Conservation (phyloP, 352 stramenopile genomes). For the Discostella stelligera region DNA sequence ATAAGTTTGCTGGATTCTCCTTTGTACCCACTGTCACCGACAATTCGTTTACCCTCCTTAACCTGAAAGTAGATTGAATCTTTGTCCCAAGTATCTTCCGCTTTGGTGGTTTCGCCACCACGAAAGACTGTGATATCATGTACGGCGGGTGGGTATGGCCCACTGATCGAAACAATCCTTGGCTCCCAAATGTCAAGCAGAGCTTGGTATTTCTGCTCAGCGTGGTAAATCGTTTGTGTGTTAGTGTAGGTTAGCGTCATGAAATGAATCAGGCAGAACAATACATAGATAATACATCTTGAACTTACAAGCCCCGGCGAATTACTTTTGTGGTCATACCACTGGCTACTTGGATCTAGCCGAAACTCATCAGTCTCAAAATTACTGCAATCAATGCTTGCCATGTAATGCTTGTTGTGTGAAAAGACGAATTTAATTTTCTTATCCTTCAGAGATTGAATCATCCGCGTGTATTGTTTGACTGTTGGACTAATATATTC, state of each 20-base stretch:
- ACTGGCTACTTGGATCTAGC: slow-evolving; percentile 4
- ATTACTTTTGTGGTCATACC: slow-evolving; percentile 18
- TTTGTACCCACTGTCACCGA: neutral
- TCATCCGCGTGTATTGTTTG: slow-evolving; percentile 2
- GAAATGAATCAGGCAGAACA: too few relatives aligned
- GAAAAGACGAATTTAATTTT: slow-evolving; percentile 14
- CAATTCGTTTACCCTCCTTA: too few relatives aligned
- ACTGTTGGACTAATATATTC: slow-evolving; percentile 4
- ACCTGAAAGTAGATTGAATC: too few relatives aligned
- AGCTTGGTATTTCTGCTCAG: neutral
- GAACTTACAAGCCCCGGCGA: slow-evolving; percentile 8
- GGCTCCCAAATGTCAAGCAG: too few relatives aligned
- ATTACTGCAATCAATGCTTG: slow-evolving; percentile 1
- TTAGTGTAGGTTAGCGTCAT: too few relatives aligned
- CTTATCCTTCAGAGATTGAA: slow-evolving; percentile 3
- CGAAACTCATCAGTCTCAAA: slow-evolving; percentile 12
- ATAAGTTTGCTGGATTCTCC: too few relatives aligned
- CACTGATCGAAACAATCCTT: too few relatives aligned
- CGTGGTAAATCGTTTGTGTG: neutral
- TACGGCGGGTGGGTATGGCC: too few relatives aligned
- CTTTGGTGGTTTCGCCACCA: too few relatives aligned
- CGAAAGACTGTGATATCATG: too few relatives aligned
- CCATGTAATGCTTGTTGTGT: neutral
- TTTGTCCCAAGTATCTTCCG: too few relatives aligned
- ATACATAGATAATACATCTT: too few relatives aligned